phyloP scores from a whole-genome alignment of 1,139 yeast species.

The Chernovozyma sophiae-reginae region DNA sequence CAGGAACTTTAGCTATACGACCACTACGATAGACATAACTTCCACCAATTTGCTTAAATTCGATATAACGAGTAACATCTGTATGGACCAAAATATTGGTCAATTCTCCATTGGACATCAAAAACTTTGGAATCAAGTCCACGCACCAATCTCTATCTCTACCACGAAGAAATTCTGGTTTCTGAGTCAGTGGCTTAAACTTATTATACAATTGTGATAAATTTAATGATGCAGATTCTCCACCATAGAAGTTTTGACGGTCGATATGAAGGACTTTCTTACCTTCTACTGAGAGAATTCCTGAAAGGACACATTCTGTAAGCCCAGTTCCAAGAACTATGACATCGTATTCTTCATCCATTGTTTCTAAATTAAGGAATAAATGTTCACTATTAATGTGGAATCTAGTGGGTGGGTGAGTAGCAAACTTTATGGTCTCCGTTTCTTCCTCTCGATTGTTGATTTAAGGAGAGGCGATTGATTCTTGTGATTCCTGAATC shows the following conservation, averaged over 20 bases:
- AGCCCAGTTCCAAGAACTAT: slow-evolving; percentile 65
- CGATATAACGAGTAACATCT: slow-evolving; percentile 91
- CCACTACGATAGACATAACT: slow-evolving; percentile 91
- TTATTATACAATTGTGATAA: slow-evolving; percentile 61
- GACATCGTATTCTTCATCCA: slow-evolving; percentile 92
- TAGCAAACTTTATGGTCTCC: neutral
- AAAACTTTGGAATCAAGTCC: slow-evolving; percentile 92
- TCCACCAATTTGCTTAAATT: slow-evolving; percentile 93
- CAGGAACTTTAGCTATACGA: slow-evolving; percentile 90
- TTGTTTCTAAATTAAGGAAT: no score
- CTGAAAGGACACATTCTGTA: slow-evolving; percentile 94
- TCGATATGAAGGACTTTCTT: slow-evolving; percentile 96
- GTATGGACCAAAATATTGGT: slow-evolving; percentile 94
- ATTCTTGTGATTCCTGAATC: no score
- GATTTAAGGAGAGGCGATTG: no score
- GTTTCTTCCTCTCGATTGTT: no score
- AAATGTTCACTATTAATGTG: neutral
- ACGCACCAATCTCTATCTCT: slow-evolving; percentile 98
- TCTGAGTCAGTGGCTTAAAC: slow-evolving; percentile 65
- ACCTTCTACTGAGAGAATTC: slow-evolving; percentile 91
- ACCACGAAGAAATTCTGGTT: slow-evolving; percentile 71
- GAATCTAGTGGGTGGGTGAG: neutral
- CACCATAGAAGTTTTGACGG: slow-evolving; percentile 96
- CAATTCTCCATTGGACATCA: slow-evolving; percentile 97
- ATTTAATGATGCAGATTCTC: slow-evolving; percentile 64